Evolutionary conservation across 768 basidiomycete species (phyloP), one percentile per base, ranked within the genome.

Genomic region (Trametes cingulata): DNA sequence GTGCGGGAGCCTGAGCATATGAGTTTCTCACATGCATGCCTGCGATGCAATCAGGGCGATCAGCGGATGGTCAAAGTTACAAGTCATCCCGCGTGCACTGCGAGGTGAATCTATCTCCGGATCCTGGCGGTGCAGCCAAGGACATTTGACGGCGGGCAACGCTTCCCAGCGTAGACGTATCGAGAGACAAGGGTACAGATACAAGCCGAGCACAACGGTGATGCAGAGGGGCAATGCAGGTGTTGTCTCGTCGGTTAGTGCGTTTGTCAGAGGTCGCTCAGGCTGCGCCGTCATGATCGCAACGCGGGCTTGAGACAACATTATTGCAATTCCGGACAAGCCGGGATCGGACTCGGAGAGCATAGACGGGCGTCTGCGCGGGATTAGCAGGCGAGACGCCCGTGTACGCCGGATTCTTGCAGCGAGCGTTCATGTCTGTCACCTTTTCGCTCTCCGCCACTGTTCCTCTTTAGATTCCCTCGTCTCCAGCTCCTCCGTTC

Each of bases 371-470:
- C 45, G 58, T 39, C 45, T 56, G 20, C 15, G 55, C 36, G 43
- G 29, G 56, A 20, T 15, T 22, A 22, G 37, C 24, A 24, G 51
- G 39, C 6, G 51, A 56, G 60, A 54, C 60, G 60, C 60, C 57
- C 35, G 35, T 37, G 35, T 9, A 19, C 46, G 29, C 42, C 43
- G 49, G 29, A 53, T 48, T 52, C 36, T 47, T 55, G 53, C 52
- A 47, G 35, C 50, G 54, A 62, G 58, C 58, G 59, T 57, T 57
- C 62, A 56, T 60, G 60, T 48, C 66, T 60, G 52, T 63, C 58
- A 57, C 48, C 57, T 58, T 54, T 65, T 61, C 66, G 55, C 58
- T 63, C 63, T 63, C 59, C 58, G 55, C 63, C 37, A 45, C 62
- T 48, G 47, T 48, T 36, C 62, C 48, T 52, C 55, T 55, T 39